Conservation (phyloP, 2,329 filamentous ascomycete genomes). For the Clonostachys sp. region DNA sequence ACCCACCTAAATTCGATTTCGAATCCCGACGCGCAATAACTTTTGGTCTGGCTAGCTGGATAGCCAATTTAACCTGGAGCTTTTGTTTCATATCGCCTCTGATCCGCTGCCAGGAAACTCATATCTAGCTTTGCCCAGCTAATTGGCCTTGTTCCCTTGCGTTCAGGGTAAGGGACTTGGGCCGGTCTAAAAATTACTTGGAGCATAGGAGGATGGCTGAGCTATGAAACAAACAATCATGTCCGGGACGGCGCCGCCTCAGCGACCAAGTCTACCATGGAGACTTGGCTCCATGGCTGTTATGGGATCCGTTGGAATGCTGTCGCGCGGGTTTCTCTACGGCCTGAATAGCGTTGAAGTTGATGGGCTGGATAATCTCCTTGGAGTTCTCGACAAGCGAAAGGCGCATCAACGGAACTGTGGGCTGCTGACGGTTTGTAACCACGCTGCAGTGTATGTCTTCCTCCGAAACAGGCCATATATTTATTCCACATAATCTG, state of each 20-base stretch:
- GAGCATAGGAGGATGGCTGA: too few species aligned
- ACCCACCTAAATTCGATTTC: too few species aligned
- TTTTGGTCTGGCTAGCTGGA: too few species aligned
- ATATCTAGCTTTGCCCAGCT: too few species aligned
- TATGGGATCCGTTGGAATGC: constrained; percentile 67
- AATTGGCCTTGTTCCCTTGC: too few species aligned
- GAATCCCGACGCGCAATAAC: too few species aligned
- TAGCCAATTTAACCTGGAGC: too few species aligned
- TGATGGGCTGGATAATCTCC: constrained; percentile 70
- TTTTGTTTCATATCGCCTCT: too few species aligned
- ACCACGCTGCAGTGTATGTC: constrained; percentile 34
- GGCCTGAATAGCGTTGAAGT: constrained; percentile 72
- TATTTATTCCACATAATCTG: background rate
- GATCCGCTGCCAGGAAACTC: too few species aligned
- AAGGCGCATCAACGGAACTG: constrained; percentile 48
- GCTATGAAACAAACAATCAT: constrained; percentile 5
- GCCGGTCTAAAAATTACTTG: too few species aligned
- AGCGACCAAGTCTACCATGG: constrained; percentile 61
- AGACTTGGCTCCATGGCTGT: constrained; percentile 67
- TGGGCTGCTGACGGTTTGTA: constrained; percentile 72
- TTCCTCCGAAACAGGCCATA: background rate
- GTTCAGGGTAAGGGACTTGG: too few species aligned
- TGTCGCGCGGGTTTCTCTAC: constrained; percentile 73
- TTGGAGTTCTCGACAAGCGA: constrained; percentile 70
- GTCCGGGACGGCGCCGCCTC: constrained; percentile 13